Percentiles rank a stretch among this genome's conserved stretches.
phyloP scores from a whole-genome alignment of 75 land plant genomes.

The Adiantum capillusveneris region DNA sequence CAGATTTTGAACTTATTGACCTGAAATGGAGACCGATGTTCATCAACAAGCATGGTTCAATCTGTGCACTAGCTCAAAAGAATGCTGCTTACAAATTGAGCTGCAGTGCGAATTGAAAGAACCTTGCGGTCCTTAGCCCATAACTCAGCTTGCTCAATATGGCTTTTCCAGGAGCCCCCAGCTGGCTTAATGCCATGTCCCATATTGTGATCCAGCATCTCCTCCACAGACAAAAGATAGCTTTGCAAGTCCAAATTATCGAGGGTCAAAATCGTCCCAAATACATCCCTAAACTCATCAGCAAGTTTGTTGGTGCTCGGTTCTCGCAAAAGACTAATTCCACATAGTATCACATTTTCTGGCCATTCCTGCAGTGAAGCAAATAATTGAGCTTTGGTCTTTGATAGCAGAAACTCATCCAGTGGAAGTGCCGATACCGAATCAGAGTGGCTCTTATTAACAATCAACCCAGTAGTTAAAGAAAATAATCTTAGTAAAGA shows the following conservation, averaged over 20 bases:
- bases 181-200: background rate
- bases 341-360: constrained; percentile 18
- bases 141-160: constrained; percentile 1
- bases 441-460: no score
- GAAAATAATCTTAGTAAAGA: background rate
- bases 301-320: background rate
- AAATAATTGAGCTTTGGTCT: background rate
- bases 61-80: no score
- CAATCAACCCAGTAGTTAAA: no score
- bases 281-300: constrained; percentile 4
- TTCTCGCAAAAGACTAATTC: background rate
- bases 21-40: no score
- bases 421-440: background rate
- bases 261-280: constrained; percentile 8
- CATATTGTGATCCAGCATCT: constrained; percentile 1
- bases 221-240: constrained; percentile 9
- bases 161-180: background rate
- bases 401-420: background rate
- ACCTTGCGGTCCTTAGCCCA: constrained; percentile 4
- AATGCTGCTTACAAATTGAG: constrained; percentile 15
- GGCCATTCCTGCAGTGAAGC: constrained; percentile 18
- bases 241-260: constrained; percentile 1
- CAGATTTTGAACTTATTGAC: no score
- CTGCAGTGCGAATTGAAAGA: background rate
- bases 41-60: no score